phyloP scores from a whole-genome alignment of 2,329 filamentous ascomycete species.

The Pseudogymnoascus sp. region DNA sequence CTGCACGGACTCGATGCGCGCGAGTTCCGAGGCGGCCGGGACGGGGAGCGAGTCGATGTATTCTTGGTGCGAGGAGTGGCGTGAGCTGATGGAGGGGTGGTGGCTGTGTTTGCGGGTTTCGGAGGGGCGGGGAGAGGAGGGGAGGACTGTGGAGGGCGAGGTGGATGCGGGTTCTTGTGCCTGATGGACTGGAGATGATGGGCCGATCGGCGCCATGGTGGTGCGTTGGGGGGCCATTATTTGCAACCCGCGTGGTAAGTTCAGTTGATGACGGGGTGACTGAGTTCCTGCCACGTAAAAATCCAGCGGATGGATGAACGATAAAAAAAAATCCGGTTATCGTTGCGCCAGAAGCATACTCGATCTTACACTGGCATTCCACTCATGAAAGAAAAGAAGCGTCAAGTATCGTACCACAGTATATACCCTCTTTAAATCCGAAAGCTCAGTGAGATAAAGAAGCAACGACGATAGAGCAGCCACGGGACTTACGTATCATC shows the following conservation, averaged over 20 bases:
- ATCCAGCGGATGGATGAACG: neutral
- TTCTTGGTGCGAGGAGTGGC: constrained; percentile 21
- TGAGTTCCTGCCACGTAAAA: neutral
- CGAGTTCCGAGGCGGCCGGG: constrained; percentile 34
- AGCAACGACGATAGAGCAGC: neutral
- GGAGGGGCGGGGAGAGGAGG: neutral
- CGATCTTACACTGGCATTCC: neutral
- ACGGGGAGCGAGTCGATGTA: constrained; percentile 25
- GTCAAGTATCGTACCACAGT: neutral
- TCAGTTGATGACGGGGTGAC: neutral
- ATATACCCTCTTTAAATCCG: neutral
- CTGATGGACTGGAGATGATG: neutral
- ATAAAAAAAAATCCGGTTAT: neutral
- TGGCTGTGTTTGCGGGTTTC: neutral
- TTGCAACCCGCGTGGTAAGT: neutral
- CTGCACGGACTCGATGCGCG: constrained; percentile 43
- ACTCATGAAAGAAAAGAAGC: neutral
- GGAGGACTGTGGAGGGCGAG: neutral
- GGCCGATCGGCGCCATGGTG: neutral
- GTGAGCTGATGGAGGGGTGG: neutral
- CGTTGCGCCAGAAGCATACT: neutral
- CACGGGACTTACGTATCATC: neutral
- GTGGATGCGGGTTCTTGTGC: neutral
- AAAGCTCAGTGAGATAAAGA: neutral
- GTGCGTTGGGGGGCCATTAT: neutral